These are phyloP conservation scores for Echinochloa phyllopogon DNA, from an alignment of 176 grass and related monocot species.

Conservation along the genomic window DNA sequence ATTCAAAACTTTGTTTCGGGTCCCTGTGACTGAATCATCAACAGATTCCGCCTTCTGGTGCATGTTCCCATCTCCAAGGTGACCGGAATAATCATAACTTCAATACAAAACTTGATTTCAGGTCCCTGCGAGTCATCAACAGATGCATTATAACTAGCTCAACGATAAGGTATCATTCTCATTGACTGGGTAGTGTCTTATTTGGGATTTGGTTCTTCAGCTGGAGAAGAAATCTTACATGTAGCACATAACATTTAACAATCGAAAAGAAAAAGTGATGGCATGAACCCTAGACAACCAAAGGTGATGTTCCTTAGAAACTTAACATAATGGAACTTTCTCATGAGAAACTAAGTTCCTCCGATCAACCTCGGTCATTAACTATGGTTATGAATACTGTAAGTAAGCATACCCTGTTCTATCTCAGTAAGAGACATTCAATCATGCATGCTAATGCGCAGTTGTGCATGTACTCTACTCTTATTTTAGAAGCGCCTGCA, in stretches of 20 bases:
- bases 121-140: not conserved
- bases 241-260: not conserved
- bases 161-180: not conserved
- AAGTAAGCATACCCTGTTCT: not conserved
- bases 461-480: not conserved
- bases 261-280: not conserved
- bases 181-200: not conserved
- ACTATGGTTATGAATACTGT: not conserved
- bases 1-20: not conserved
- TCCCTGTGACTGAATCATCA: not conserved
- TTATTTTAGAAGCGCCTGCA: not conserved
- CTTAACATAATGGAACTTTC: not conserved
- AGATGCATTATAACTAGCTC: not conserved
- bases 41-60: too few species aligned
- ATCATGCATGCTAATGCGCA: not conserved
- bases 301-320: conserved; percentile 8
- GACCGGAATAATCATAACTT: not conserved
- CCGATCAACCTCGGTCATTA: not conserved
- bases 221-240: not conserved
- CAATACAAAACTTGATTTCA: not conserved
- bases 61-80: not conserved
- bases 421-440: not conserved
- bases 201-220: not conserved
- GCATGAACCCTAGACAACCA: not conserved
- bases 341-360: not conserved